phyloP scores from a whole-genome alignment of 2,329 filamentous ascomycete genomes.

The Penicillium concentricum region DNA sequence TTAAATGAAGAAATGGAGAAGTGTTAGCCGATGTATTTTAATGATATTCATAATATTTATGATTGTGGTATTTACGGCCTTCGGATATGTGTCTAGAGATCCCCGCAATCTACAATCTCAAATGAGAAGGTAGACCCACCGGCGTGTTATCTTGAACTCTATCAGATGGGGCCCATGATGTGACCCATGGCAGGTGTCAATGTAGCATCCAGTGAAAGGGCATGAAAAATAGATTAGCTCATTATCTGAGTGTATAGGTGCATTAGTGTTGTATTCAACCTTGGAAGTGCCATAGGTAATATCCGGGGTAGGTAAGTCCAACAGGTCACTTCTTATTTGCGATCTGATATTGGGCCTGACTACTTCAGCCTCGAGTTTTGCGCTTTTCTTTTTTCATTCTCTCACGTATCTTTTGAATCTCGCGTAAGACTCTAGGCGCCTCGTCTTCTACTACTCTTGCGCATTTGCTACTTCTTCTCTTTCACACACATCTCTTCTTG shows the following conservation, averaged over 20 bases:
- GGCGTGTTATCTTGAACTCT: not conserved
- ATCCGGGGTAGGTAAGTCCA: constrained; percentile 15
- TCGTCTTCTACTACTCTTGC: not conserved
- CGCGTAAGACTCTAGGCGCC: not conserved
- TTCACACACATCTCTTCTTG: not conserved
- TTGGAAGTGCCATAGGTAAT: not conserved
- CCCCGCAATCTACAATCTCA: constrained; percentile 2
- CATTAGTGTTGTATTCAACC: not conserved
- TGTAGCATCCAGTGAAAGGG: not conserved
- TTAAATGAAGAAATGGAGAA: not conserved
- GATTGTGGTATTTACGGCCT: too few species aligned
- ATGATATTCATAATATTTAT: not conserved
- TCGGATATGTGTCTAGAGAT: not conserved
- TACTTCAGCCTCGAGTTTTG: not conserved
- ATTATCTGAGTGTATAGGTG: not conserved
- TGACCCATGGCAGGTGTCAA: not conserved
- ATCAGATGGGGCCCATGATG: not conserved
- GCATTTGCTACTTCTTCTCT: not conserved
- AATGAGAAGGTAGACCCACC: constrained; percentile 15
- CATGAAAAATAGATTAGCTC: not conserved
- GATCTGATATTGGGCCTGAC: not conserved
- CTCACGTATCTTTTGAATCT: not conserved
- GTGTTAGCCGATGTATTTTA: not conserved
- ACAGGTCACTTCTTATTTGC: constrained; percentile 11
- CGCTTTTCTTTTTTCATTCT: not conserved